These are phyloP conservation scores for Pyrus pyrifolia DNA, from an alignment of 306 rosid species.

Conservation along the genomic window DNA sequence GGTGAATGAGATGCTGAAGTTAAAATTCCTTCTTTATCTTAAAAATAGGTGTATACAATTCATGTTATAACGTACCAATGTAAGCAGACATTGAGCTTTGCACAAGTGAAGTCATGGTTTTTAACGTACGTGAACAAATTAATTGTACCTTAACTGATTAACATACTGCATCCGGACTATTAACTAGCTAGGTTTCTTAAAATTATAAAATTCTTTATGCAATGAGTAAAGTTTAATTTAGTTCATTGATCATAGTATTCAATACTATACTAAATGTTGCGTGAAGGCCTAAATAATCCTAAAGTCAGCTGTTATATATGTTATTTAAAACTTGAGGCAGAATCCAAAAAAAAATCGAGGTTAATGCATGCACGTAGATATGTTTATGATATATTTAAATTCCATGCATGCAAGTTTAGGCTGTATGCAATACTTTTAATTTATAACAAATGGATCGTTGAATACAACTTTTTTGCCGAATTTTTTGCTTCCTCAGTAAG, in stretches of 20 bases:
- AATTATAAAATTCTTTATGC: not conserved
- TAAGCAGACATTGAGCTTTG: not conserved
- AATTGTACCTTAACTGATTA: not conserved
- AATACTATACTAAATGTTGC: not conserved
- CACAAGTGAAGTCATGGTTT: not conserved
- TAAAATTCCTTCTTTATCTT: constrained; percentile 17
- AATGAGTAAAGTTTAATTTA: not conserved
- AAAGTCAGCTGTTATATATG: not conserved
- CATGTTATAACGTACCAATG: not conserved
- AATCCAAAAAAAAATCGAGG: not conserved
- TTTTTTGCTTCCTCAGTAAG: not conserved
- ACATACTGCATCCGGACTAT: not conserved
- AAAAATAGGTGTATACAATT: constrained; percentile 13
- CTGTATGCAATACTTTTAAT: not conserved
- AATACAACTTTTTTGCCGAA: not conserved
- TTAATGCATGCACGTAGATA: not conserved
- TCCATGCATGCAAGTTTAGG: not conserved
- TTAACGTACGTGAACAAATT: not conserved
- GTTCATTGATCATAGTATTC: not conserved
- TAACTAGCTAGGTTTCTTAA: not conserved
- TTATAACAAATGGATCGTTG: not conserved
- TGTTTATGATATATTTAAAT: not conserved
- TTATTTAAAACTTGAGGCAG: not conserved
- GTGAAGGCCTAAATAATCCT: not conserved
- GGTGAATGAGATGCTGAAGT: constrained; percentile 2